Evolutionary conservation across 345 rosid species (phyloP).

Genomic region (Linum tenue): DNA sequence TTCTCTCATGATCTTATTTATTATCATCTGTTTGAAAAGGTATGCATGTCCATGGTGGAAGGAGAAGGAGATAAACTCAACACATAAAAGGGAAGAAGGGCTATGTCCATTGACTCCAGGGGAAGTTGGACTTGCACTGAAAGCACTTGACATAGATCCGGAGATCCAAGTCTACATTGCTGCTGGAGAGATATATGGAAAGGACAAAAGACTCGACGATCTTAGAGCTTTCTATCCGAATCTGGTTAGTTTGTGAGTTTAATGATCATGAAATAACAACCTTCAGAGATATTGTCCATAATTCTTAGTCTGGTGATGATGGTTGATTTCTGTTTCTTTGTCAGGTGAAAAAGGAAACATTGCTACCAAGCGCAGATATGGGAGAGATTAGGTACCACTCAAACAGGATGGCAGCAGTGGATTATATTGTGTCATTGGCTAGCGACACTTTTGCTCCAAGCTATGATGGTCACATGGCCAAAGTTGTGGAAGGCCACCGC

Average conservation of each 20-base stretch:
- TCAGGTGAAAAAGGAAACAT: conserved; percentile 32
- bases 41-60: conserved; percentile 57
- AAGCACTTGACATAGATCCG: conserved; percentile 33
- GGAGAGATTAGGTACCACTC: conserved; percentile 30
- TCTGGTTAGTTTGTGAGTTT: conserved; percentile 22
- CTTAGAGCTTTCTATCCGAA: conserved; percentile 31
- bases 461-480: conserved; percentile 24
- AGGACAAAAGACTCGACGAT: conserved; percentile 30
- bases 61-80: conserved; percentile 37
- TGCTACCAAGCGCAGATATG: conserved; percentile 25
- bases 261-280: no score
- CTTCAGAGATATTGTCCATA: no score
- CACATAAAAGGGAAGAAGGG: conserved; percentile 35
- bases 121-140: conserved; percentile 39
- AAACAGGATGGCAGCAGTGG: conserved; percentile 41
- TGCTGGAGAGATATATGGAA: conserved; percentile 47
- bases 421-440: conserved; percentile 33
- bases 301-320: no score
- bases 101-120: conserved; percentile 48
- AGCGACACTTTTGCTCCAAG: conserved; percentile 38
- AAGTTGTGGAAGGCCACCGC: conserved; percentile 43
- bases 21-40: conserved; percentile 10
- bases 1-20: not conserved
- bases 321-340: not conserved
- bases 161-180: conserved; percentile 40